Evolutionary conservation across 352 stramenopile genomes (phyloP), one percentile per base, ranked within the genome.

Genomic region (Aphanomyces stellatus): DNA sequence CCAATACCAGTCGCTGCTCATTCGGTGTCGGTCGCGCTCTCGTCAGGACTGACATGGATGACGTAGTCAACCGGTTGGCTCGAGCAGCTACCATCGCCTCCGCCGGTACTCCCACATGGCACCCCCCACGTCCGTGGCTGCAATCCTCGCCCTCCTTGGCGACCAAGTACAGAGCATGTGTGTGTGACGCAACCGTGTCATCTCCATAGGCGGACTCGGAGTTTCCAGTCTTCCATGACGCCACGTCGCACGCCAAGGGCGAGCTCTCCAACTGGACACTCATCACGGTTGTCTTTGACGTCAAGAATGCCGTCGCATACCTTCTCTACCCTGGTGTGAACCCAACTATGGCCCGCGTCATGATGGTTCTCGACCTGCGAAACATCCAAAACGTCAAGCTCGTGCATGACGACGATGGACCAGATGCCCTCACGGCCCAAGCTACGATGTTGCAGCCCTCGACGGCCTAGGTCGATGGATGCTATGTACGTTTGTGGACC

Each of bases 181-280:
- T 64, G 2, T 17, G 13, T 53, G 2, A 22, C n/a, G 22, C 19
- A 35, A 10, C 3, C 4, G 13, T 31, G 25, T 11, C 33, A 15
- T 34, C n/a, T 35, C 13, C 42, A 40, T 28, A 67, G 69, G 63
- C 76, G 42, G 82, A 91, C 62, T 71, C 43, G 35, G 70, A 71
- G 30, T 91, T 74, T 69, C 80, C 80, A 6, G 71, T 88, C n/a
- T 89, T 80, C 56, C 82, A 91, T 33, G 80, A 91, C 51, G 65
- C 59, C 11, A 31, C 71, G n/a, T 91, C 80, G 3, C 82, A 91
- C 51, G 70, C 71, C 15, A 69, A 70, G 1, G 80, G 82, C 2
- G 82, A 91, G 30, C 62, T 89, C 30, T 89, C 80, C 0, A 81
- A 81, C 22, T 89, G 79, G 79, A 91, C 82, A 48, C 72, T 91